Evolutionary conservation across 805 yeast genomes (phyloP), one percentile per base, ranked within the genome.

Genomic region (Wickerhamiella azymoides): DNA sequence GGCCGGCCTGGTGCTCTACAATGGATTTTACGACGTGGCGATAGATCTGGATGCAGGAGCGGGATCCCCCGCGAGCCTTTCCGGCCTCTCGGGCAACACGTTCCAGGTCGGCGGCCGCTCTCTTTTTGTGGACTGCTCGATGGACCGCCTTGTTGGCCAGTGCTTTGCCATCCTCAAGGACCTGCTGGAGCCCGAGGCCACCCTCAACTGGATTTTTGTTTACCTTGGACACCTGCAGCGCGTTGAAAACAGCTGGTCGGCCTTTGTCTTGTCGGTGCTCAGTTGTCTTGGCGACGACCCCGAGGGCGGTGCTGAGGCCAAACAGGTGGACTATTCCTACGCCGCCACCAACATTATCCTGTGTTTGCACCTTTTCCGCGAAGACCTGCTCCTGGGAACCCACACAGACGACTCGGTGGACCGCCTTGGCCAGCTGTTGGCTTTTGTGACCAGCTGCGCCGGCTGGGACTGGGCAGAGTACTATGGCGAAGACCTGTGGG

Each of bases 381-480:
- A 89, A 59, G 96, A 89, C 49, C 60, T 71, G 39, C 70, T 72
- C 43, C 64, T 89, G 26, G 77, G 81, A 53, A 62, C 74, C 1
- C 61, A 76, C 21, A 65, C 70, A 5, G 46, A 56, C 2, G 46
- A 54, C 0, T 58, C 64, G 8, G 62, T 69, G 10, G 53, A 63
- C 3, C 61, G 62, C 27, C 54, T 88, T 25, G 76, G 80, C 0
- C 21, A 63, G 1, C 59, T 86, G 18, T 59, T 86, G 0, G 80
- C 79, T 52, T 57, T 83, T 11, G 70, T 80, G 0, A 53, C 66
- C 1, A 11, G 13, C 10, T 75, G 84, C 78, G 73, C 80, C 75
- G 77, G 82, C 5, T 83, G 94, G 94, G 73, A 79, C 10, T 75
- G 94, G 95, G 57, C 63, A 18, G 54, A 61, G 1, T 77, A 76